Evolutionary conservation across 2,329 filamentous ascomycete species (phyloP), one percentile per base, ranked within the genome.

Genomic region (Cercospora canescens): DNA sequence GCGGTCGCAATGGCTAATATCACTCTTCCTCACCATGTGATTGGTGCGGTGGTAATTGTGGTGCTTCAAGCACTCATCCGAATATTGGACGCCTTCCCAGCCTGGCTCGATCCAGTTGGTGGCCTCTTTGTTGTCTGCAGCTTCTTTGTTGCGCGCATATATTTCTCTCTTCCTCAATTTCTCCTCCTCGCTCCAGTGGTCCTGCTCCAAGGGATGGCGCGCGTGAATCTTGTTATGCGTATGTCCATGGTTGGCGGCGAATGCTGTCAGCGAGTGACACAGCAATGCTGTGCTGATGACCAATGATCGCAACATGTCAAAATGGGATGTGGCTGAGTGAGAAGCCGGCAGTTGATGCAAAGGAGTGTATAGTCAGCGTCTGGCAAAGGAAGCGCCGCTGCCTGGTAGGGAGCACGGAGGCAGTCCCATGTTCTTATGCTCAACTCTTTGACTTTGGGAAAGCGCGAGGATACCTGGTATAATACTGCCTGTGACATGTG

Each of bases 11-110:
- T 3, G 11, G 12, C 14, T 18, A 26, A 8, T 3, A 50, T 28
- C 21, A 1, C 0, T 2, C n/a, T 3, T 1, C 8, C 11, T 50
- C 8, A 59, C 52, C 9, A 12, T 18, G 4, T 97, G 93, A 82
- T 94, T 95, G 75, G 83, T 78, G 69, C 95, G 93, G 81, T 95
- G 92, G 62, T 89, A 75, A 81, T 97, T 97, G 88, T 98, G 94
- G 76, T 92, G 87, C 72, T 88, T 83, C 55, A 94, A 73, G 56
- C 85, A 84, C 16, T 79, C 76, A 64, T 77, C 76, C 62, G 77
- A 71, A 67, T 79, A 78, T 12, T 18, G 32, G n/a, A 54, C 6
- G 18, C 41, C 48, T 12, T 55, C 32, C 30, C 60, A 67, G 7
- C 57, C 61, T 26, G 48, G 35, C 21, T 60, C 41, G n/a, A 52